These are phyloP conservation scores for Candida anglica DNA, from an alignment of 805 yeast species.

Conservation along the genomic window DNA sequence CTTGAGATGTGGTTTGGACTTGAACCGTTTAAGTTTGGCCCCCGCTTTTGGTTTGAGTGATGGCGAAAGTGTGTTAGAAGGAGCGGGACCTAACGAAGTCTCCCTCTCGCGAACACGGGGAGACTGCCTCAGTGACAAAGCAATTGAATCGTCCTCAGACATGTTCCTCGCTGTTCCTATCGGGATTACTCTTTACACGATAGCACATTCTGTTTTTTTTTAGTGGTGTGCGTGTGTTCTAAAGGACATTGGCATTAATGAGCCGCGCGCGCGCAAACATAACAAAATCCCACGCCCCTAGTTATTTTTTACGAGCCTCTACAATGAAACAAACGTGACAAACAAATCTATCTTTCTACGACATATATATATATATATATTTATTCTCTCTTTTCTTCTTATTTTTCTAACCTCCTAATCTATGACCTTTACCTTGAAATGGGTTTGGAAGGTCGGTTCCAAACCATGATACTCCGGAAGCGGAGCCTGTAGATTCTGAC, in stretches of 20 bases:
- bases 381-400: too few species aligned
- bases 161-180: too few species aligned
- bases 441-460: constrained; percentile 8
- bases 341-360: too few species aligned
- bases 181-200: too few species aligned
- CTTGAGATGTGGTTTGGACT: constrained; percentile 30
- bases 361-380: too few species aligned
- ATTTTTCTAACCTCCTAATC: constrained; percentile 24
- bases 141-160: constrained; percentile 2
- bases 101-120: constrained; percentile 2
- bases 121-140: not conserved
- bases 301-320: too few species aligned
- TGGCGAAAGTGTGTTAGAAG: constrained; percentile 3
- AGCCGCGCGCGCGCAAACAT: too few species aligned
- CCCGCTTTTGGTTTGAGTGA: constrained; percentile 1
- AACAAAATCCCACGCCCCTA: too few species aligned
- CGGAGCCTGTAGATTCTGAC: constrained; percentile 3
- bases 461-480: constrained; percentile 11
- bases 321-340: too few species aligned
- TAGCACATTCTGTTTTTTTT: too few species aligned
- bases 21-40: constrained; percentile 12
- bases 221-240: too few species aligned
- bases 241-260: too few species aligned
- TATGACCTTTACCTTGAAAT: constrained; percentile 33
- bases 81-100: not conserved